Evolutionary conservation across 2,329 filamentous ascomycete species (phyloP).

Genomic region (Colletotrichum truncatum): DNA sequence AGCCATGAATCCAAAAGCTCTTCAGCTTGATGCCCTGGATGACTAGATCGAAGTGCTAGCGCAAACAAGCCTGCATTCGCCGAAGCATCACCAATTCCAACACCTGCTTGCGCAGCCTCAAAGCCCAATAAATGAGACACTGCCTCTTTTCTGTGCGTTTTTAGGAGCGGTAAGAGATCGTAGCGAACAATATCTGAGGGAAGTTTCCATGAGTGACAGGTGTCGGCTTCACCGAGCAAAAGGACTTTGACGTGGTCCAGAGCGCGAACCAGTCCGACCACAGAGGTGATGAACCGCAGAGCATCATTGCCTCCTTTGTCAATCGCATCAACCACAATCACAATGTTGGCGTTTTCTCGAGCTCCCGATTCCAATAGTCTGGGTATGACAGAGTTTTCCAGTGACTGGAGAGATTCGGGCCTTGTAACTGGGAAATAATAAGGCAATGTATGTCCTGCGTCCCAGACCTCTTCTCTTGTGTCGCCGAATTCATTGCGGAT

Average conservation of each 20-base stretch:
- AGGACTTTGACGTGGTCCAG: not conserved
- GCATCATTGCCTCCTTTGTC: not conserved
- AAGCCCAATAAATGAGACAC: not conserved
- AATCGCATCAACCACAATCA: not conserved
- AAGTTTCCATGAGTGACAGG: not conserved
- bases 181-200: not conserved
- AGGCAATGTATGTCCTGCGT: not conserved
- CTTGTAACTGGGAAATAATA: not conserved
- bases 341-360: not conserved
- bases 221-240: not conserved
- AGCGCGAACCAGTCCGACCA: not conserved
- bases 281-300: not conserved
- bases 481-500: not conserved
- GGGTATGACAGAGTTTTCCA: not conserved
- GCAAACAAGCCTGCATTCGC: constrained; percentile 5
- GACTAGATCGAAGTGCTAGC: not conserved
- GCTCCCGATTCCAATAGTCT: not conserved
- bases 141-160: not conserved
- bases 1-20: constrained; percentile 7
- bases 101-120: not conserved
- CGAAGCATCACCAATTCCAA: not conserved
- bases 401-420: not conserved
- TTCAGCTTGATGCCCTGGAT: not conserved
- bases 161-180: not conserved
- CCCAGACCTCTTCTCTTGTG: not conserved